Conservation (phyloP, 129 eudicot species). For the Chrysanthemum makinoi region DNA sequence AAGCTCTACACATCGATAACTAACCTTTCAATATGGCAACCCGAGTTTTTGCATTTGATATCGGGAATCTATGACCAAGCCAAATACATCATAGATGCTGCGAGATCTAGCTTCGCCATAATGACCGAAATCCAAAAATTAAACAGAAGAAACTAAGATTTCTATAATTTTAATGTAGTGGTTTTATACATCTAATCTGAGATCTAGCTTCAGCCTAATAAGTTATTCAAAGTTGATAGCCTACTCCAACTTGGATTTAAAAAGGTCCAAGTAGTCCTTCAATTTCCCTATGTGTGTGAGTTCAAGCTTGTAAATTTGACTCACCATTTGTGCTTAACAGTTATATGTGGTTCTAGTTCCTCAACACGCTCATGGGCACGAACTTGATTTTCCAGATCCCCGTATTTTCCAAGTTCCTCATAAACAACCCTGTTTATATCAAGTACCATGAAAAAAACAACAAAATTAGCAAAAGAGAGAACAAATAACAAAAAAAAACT, state of each 20-base stretch:
- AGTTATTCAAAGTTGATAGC: slow-evolving; percentile 1
- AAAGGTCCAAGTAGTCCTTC: slow-evolving; percentile 99
- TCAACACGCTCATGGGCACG: slow-evolving; percentile 95
- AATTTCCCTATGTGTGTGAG: slow-evolving; percentile 77
- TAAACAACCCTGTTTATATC: slow-evolving; percentile 71
- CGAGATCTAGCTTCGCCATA: slow-evolving; percentile 98
- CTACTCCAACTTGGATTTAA: slow-evolving; percentile 81
- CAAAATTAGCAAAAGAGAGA: neutral
- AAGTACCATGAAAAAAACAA: neutral
- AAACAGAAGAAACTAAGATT: slow-evolving; percentile 16
- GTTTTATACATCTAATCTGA: no score
- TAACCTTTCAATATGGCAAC: slow-evolving; percentile 91
- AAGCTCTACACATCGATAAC: slow-evolving; percentile 1
- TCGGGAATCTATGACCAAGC: slow-evolving; percentile 87
- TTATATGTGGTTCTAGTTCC: slow-evolving; percentile 93
- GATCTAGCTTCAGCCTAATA: no score
- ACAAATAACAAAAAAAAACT: neutral
- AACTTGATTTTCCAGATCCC: slow-evolving; percentile 89
- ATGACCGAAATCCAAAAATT: slow-evolving; percentile 55
- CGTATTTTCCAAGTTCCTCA: slow-evolving; percentile 99
- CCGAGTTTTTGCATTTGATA: slow-evolving; percentile 93
- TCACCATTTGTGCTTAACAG: slow-evolving; percentile 92
- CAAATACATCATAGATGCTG: slow-evolving; percentile 95
- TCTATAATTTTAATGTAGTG: neutral
- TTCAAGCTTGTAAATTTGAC: slow-evolving; percentile 84